Evolutionary conservation across 148 eudicot species (phyloP).

Genomic region (Cornus florida): DNA sequence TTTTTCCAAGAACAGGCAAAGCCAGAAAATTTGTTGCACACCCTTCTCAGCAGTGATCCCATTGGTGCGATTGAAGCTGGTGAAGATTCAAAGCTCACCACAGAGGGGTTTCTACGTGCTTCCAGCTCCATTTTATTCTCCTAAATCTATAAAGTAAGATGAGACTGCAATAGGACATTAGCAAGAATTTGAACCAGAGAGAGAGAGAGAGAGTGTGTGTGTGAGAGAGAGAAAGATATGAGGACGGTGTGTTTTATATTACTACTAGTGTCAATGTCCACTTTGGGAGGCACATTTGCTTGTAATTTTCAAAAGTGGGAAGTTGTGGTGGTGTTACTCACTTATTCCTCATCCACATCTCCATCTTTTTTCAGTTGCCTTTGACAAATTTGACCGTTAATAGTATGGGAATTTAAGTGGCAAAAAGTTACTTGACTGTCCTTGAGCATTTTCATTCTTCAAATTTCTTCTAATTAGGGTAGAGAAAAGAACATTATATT

Average conservation of each 20-base stretch:
- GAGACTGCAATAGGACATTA: constrained; percentile 6
- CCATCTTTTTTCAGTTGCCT: constrained; percentile 17
- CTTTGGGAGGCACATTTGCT: constrained; percentile 19
- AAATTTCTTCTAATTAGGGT: too few relatives aligned
- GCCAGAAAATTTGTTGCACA: constrained; percentile 20
- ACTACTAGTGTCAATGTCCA: constrained; percentile 11
- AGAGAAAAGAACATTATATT: too few relatives aligned
- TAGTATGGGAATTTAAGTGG: background rate
- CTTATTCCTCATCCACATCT: constrained; percentile 51
- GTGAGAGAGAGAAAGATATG: constrained; percentile 1
- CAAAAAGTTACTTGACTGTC: background rate
- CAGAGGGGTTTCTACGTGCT: constrained; percentile 14
- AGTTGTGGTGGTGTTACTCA: constrained; percentile 32
- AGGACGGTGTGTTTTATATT: constrained; percentile 10
- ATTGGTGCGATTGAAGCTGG: constrained; percentile 26
- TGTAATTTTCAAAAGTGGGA: constrained; percentile 29
- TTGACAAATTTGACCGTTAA: constrained; percentile 6
- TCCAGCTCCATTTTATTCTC: constrained; percentile 24
- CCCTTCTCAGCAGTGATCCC: constrained; percentile 30
- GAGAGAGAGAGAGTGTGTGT: background rate
- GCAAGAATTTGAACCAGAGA: constrained; percentile 3
- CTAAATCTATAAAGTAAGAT: constrained; percentile 2
- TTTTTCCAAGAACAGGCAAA: constrained; percentile 25
- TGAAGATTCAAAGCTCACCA: constrained; percentile 23
- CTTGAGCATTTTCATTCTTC: background rate